phyloP scores from a whole-genome alignment of 345 rosid species.

The Salix purpurea region DNA sequence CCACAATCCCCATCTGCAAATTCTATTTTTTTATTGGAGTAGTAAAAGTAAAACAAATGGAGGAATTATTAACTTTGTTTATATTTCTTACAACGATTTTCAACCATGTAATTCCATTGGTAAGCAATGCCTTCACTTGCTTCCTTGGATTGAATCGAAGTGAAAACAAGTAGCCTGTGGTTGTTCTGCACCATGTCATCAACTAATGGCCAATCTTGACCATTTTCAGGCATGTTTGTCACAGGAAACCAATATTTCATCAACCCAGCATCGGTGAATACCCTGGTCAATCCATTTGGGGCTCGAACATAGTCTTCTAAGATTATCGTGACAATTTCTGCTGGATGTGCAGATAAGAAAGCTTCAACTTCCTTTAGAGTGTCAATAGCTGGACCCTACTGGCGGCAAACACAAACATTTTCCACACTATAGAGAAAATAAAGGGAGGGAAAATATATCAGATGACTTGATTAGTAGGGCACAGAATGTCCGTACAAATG shows the following conservation, averaged over 20 bases:
- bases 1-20: constrained; percentile 56
- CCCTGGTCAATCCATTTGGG: constrained; percentile 50
- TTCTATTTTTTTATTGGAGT: no score
- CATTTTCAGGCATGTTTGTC: constrained; percentile 53
- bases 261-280: constrained; percentile 52
- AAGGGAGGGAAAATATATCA: neutral
- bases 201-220: constrained; percentile 63
- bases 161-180: constrained; percentile 57
- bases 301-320: constrained; percentile 63
- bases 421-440: neutral
- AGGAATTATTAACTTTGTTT: neutral
- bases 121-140: constrained; percentile 58
- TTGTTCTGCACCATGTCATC: constrained; percentile 57
- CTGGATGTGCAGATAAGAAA: constrained; percentile 50
- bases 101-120: constrained; percentile 81
- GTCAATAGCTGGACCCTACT: constrained; percentile 57
- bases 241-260: constrained; percentile 66
- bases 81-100: constrained; percentile 55
- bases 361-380: constrained; percentile 54
- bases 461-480: neutral
- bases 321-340: constrained; percentile 54
- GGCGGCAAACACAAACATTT: neutral
- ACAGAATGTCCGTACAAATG: constrained; percentile 40
- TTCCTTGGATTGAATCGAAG: constrained; percentile 53
- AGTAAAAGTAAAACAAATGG: neutral